Conservation (phyloP, 768 basidiomycete species). For the Russula sp. region DNA sequence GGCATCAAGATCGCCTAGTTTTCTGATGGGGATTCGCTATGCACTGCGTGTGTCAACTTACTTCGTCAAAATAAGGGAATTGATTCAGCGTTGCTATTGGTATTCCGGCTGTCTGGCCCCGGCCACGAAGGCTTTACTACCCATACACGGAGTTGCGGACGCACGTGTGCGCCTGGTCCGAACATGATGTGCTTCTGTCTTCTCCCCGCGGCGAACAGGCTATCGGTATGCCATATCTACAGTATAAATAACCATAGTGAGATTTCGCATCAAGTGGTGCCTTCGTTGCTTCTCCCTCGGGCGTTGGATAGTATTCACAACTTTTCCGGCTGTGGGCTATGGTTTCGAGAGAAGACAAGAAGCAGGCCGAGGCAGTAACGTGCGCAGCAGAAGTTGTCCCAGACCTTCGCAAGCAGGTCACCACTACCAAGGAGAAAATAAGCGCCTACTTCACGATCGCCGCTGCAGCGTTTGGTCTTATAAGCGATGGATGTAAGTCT, state of each 20-base stretch:
- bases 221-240: background rate
- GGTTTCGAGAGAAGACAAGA: background rate
- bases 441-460: conserved; percentile 60
- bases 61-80: background rate
- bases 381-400: conserved; percentile 3
- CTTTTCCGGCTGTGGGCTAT: background rate
- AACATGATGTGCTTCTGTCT: background rate
- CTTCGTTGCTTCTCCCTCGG: conserved; percentile 1
- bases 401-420: conserved; percentile 5
- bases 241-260: conserved; percentile 10
- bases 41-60: too few relatives aligned
- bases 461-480: conserved; percentile 58
- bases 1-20: too few relatives aligned
- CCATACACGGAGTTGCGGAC: background rate
- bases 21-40: background rate
- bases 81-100: background rate
- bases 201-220: background rate
- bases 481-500: conserved; percentile 52
- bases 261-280: background rate
- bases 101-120: background rate
- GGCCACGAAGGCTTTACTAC: background rate
- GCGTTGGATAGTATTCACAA: background rate
- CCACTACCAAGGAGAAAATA: conserved; percentile 34
- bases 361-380: background rate
- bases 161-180: conserved; percentile 6